Conservation (phyloP, 2,329 filamentous ascomycete genomes). For the Ciborinia camelliae region DNA sequence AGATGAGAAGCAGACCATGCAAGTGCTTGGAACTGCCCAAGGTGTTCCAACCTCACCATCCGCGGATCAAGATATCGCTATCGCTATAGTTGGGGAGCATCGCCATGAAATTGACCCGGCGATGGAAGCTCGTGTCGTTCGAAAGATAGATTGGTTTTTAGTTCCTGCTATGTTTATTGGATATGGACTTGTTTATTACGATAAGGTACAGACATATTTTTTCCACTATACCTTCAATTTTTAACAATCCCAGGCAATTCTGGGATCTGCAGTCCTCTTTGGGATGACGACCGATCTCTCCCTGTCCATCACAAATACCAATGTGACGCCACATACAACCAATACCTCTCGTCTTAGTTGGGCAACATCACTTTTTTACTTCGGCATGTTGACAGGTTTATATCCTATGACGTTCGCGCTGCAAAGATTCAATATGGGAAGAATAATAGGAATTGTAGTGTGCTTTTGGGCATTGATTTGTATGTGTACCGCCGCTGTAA, state of each 20-base stretch:
- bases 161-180: constrained; percentile 65
- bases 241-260: constrained; percentile 53
- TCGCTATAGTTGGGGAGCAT: constrained; percentile 34
- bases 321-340: constrained; percentile 50
- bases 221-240: neutral
- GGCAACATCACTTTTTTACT: constrained; percentile 78
- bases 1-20: neutral
- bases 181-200: constrained; percentile 67
- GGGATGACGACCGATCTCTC: constrained; percentile 69
- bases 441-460: constrained; percentile 60
- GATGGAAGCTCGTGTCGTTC: constrained; percentile 53
- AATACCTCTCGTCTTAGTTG: constrained; percentile 68
- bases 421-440: constrained; percentile 64
- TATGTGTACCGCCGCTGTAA: constrained; percentile 66
- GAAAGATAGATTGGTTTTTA: constrained; percentile 65
- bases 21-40: neutral
- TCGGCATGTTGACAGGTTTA: constrained; percentile 70
- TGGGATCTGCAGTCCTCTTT: constrained; percentile 69
- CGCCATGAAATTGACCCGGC: constrained; percentile 45
- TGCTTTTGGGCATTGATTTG: constrained; percentile 65
- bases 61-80: constrained; percentile 29
- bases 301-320: constrained; percentile 52
- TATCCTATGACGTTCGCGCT: constrained; percentile 71
- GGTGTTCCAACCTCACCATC: neutral
- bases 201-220: constrained; percentile 49